Evolutionary conservation across 2,329 filamentous ascomycete species (phyloP), one percentile per base, ranked within the genome.

Genomic region (Rhinocladiella similis): DNA sequence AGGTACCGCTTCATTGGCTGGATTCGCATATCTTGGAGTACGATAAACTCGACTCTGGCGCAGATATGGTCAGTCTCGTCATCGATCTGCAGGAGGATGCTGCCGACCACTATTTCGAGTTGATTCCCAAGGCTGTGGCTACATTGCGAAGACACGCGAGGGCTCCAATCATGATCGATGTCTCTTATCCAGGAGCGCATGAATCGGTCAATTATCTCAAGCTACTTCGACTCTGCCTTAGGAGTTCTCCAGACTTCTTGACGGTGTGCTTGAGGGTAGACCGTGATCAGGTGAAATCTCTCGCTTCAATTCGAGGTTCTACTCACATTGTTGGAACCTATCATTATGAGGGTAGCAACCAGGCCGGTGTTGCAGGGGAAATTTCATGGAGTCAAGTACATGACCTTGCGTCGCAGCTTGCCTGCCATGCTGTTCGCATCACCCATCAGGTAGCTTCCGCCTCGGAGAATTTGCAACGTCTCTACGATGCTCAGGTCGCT

Each of bases 101-200:
- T 19, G 14, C 38, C 10, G 35, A 41, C 9, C 50, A 64, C 20
- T 39, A 41, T 42, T 38, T 22, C 2, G 36, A 45, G 16, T 39
- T 27, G 13, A 20, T 52, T 18, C 35, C 49, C 27, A 22, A 16
- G 18, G 6, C 25, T 14, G 59, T 66, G 9, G 50, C 63, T 18
- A 55, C 50, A 14, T 20, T 66, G 12, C 47, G 63, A 22, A 56
- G 36, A 27, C 47, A 63, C 16, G 63, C 59, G 12, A 54, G 61
- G 2, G 56, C 57, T 36, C 51, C 64, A n/a, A 59, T 66, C 19
- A 59, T 66, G 19, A 45, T 65, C 4, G 64, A 66, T 39, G 22
- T 47, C 19, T 27, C 16, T 3, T 9, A 18, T 14, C n/a, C 19
- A 10, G n/a, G 54, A 55, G 20, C 59, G 61, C n/a, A 53, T 60